A percentile compares a stretch with the other conserved stretches of the same genome.
Evolutionary conservation across 2,329 filamentous ascomycete genomes (phyloP).

Genomic region (Diaporthe citriasiana): DNA sequence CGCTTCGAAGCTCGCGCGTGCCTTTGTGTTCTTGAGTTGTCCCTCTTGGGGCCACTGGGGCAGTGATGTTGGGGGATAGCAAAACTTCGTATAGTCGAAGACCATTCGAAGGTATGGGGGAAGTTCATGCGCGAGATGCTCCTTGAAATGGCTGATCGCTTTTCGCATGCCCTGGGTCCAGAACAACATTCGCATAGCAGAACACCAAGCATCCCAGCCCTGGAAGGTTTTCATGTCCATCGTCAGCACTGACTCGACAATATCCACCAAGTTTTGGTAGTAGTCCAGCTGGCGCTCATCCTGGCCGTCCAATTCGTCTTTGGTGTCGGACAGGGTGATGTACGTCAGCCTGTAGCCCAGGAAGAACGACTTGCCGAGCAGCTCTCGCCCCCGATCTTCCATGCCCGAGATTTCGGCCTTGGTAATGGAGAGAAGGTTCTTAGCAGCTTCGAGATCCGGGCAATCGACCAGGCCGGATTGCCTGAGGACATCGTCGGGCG

Average conservation of each 20-base stretch:
- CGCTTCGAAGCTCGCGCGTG: too few relatives aligned
- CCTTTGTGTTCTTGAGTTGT: background rate
- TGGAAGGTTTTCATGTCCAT: slow-evolving; percentile 24
- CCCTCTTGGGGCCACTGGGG: background rate
- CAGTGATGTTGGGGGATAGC: background rate
- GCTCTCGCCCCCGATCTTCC: slow-evolving; percentile 37
- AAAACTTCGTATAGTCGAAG: slow-evolving; percentile 11
- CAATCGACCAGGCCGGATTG: background rate
- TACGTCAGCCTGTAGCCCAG: slow-evolving; percentile 32
- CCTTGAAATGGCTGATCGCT: background rate
- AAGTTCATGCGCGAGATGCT: background rate
- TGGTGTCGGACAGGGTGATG: slow-evolving; percentile 24
- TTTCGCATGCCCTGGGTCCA: slow-evolving; percentile 26
- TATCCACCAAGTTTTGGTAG: slow-evolving; percentile 21
- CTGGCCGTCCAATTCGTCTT: background rate
- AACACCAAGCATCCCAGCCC: slow-evolving; percentile 41
- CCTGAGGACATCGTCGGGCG: slow-evolving; percentile 33
- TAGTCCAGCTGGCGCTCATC: slow-evolving; percentile 37
- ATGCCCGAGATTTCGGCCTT: slow-evolving; percentile 21
- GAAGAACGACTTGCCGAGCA: slow-evolving; percentile 36
- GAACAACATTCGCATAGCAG: slow-evolving; percentile 38
- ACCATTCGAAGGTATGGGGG: background rate
- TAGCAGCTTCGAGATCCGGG: slow-evolving; percentile 4
- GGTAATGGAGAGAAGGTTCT: slow-evolving; percentile 15
- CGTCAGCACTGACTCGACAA: background rate